Percentiles rank a stretch among this genome's conserved stretches.
Evolutionary conservation across 805 yeast species (phyloP).

Genomic region (Wickerhamomyces silvicola): DNA sequence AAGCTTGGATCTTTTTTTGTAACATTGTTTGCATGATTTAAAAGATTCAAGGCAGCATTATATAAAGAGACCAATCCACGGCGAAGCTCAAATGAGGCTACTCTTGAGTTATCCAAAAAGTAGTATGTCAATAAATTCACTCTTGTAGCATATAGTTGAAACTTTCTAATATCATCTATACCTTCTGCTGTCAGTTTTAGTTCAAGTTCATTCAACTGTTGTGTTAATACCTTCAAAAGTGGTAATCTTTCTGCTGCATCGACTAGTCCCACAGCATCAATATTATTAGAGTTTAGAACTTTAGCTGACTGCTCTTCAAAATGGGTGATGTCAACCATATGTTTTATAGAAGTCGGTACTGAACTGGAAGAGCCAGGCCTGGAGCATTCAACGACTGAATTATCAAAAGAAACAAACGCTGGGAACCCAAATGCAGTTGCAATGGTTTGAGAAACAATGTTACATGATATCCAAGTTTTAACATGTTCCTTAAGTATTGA

Average conservation of each 20-base stretch:
- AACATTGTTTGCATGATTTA: slow-evolving; percentile 60
- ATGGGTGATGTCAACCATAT: slow-evolving; percentile 76
- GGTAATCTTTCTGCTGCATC: slow-evolving; percentile 71
- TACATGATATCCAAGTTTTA: slow-evolving; percentile 91
- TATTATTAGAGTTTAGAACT: slow-evolving; percentile 64
- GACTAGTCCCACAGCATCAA: slow-evolving; percentile 59
- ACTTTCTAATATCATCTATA: slow-evolving; percentile 62
- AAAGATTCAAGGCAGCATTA: slow-evolving; percentile 67
- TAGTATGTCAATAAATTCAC: slow-evolving; percentile 80
- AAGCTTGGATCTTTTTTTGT: slow-evolving; percentile 54
- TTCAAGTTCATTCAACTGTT: slow-evolving; percentile 75
- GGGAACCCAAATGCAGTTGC: slow-evolving; percentile 95
- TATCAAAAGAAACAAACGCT: slow-evolving; percentile 80
- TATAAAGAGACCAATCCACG: slow-evolving; percentile 72
- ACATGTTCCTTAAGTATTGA: slow-evolving; percentile 63
- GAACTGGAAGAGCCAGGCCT: slow-evolving; percentile 34
- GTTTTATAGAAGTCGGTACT: slow-evolving; percentile 38
- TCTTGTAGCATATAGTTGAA: slow-evolving; percentile 65
- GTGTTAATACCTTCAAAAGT: slow-evolving; percentile 58
- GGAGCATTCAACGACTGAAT: slow-evolving; percentile 51
- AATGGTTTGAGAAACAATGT: slow-evolving; percentile 80
- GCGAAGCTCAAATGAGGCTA: slow-evolving; percentile 49
- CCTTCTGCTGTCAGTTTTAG: slow-evolving; percentile 40
- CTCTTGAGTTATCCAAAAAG: slow-evolving; percentile 51
- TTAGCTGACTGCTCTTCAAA: slow-evolving; percentile 82